These are phyloP conservation scores for Chaetomidium leptoderma DNA, from an alignment of 495 filamentous ascomycete genomes.

Conservation along the genomic window DNA sequence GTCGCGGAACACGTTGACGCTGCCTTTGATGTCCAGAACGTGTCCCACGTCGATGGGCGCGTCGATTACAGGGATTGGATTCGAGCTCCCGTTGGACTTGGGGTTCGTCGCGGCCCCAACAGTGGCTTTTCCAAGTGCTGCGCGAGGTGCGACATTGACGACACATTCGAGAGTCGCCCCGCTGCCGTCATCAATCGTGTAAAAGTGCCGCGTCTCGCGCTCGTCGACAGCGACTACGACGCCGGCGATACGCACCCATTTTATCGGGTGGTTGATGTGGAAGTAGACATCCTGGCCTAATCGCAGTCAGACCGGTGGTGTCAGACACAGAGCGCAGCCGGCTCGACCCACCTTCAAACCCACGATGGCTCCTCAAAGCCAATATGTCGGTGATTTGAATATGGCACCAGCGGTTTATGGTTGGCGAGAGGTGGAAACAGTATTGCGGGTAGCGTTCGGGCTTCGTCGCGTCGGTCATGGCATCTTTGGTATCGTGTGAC, in stretches of 20 bases:
- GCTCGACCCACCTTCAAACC: conserved; percentile 59
- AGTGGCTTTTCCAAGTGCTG: conserved; percentile 17
- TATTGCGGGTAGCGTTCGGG: conserved; percentile 69
- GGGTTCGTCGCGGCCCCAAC: conserved; percentile 7
- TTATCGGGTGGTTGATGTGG: conserved; percentile 82
- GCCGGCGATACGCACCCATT: conserved; percentile 75
- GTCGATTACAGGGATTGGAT: conserved; percentile 11
- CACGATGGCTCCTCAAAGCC: conserved; percentile 50
- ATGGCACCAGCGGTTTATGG: conserved; percentile 78
- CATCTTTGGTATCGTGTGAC: conserved; percentile 31
- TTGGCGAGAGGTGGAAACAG: conserved; percentile 80
- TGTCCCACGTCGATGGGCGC: conserved; percentile 58
- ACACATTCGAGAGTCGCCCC: conserved; percentile 65
- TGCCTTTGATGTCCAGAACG: conserved; percentile 75
- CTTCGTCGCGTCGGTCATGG: conserved; percentile 48
- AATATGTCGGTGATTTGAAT: conserved; percentile 67
- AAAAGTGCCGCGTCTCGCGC: conserved; percentile 52
- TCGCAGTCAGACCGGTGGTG: not conserved
- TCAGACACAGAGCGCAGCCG: too few species aligned
- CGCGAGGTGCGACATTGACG: conserved; percentile 18
- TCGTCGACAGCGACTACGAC: conserved; percentile 73
- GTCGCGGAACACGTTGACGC: conserved; percentile 57
- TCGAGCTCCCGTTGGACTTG: not conserved
- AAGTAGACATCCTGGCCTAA: conserved; percentile 72
- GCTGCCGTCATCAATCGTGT: conserved; percentile 82